Conservation (phyloP, 2,329 filamentous ascomycete genomes). For the Colletotrichum lupini region DNA sequence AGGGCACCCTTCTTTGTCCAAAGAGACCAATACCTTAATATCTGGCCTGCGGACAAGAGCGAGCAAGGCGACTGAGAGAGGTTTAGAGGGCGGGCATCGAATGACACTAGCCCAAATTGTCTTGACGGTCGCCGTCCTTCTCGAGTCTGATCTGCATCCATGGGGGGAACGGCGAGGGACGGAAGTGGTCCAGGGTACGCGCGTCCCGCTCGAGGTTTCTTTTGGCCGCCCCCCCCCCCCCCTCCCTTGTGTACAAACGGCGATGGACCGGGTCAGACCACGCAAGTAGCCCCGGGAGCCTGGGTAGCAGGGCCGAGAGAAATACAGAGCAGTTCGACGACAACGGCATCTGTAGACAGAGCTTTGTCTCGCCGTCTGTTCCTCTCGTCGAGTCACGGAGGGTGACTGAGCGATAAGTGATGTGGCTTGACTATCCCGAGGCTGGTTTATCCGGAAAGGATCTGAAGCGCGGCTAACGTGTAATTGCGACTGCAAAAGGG, state of each 20-base stretch:
- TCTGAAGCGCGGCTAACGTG: conserved; percentile 15
- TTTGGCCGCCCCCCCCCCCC: conserved; percentile 4
- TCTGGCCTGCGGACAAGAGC: conserved; percentile 11
- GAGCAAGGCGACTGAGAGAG: not conserved
- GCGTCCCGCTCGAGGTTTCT: conserved; percentile 26
- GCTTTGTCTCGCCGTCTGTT: not conserved
- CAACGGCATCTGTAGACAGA: not conserved
- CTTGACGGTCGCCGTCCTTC: not conserved
- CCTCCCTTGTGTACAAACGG: conserved; percentile 16
- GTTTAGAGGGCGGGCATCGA: not conserved
- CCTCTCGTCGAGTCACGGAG: not conserved
- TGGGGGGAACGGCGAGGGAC: conserved; percentile 13
- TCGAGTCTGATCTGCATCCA: conserved; percentile 37
- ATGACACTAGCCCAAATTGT: not conserved
- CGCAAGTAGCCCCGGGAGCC: conserved; percentile 16
- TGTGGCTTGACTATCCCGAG: not conserved
- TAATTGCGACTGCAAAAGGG: not conserved
- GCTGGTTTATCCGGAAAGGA: not conserved
- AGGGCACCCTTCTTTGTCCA: not conserved
- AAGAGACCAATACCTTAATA: conserved; percentile 6
- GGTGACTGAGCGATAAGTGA: not conserved
- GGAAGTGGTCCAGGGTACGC: conserved; percentile 30
- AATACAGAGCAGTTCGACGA: conserved; percentile 1
- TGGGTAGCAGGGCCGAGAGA: not conserved
- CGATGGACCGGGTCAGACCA: conserved; percentile 28